A percentile compares a stretch with the other conserved stretches of the same genome.
phyloP scores from a whole-genome alignment of 2,329 filamentous ascomycete genomes.

The Aspergillus melleus region DNA sequence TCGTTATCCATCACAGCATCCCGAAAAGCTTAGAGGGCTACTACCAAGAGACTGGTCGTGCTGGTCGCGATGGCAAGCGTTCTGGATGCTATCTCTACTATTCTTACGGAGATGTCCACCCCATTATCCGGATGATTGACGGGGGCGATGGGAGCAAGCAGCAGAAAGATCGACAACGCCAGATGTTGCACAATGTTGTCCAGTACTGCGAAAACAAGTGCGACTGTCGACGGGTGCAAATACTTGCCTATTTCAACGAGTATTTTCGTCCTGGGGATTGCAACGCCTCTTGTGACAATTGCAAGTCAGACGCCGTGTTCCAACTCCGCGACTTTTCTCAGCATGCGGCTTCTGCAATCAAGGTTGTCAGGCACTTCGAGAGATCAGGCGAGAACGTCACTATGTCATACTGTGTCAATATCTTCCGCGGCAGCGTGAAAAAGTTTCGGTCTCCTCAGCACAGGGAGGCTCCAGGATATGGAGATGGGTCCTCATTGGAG shows the following conservation, averaged over 20 bases:
- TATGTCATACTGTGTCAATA: constrained; percentile 77
- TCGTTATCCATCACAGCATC: constrained; percentile 89
- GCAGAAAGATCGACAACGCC: constrained; percentile 79
- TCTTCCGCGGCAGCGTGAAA: constrained; percentile 71
- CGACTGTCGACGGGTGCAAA: constrained; percentile 83
- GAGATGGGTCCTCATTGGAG: constrained; percentile 67
- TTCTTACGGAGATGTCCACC: constrained; percentile 71
- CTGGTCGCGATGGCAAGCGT: constrained; percentile 82
- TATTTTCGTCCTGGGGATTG: constrained; percentile 72
- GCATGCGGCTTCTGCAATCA: constrained; percentile 69
- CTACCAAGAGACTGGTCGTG: constrained; percentile 95
- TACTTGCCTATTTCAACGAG: constrained; percentile 94
- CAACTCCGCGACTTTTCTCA: constrained; percentile 74
- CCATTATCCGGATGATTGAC: constrained; percentile 77
- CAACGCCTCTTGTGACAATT: constrained; percentile 81
- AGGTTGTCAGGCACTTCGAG: constrained; percentile 61
- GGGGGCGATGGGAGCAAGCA: constrained; percentile 73
- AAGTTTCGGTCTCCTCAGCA: constrained; percentile 56
- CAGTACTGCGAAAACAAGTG: constrained; percentile 86
- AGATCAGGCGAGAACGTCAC: constrained; percentile 59
- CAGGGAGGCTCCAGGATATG: constrained; percentile 59
- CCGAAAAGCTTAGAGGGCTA: constrained; percentile 97
- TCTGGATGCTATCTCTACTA: constrained; percentile 93
- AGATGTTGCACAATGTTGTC: constrained; percentile 82
- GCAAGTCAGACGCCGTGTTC: constrained; percentile 69